Evolutionary conservation across 371 early-diverging fungal species (phyloP), one percentile per base, ranked within the genome.

Genomic region (Rhizopus microsporus): DNA sequence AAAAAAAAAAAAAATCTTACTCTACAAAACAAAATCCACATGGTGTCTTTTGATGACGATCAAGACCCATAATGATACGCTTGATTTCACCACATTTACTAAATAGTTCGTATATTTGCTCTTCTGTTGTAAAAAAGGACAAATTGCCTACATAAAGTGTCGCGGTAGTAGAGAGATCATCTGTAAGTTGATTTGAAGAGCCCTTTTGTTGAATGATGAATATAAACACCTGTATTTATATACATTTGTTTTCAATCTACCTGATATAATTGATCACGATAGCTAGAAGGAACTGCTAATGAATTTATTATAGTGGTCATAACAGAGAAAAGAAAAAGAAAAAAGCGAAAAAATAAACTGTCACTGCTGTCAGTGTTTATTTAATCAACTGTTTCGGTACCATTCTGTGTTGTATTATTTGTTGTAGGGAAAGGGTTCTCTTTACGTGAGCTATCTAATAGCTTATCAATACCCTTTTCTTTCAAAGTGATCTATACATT

Each of bases 1-100:
- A n/a, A n/a, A n/a, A n/a, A n/a, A n/a, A n/a, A n/a, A 23, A 54
- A 54, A 2, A 17, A 56, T 75, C 85, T 65, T 85, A 96, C 94
- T 97, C 98, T 50, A 98, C 98, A 83, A 98, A 98, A 66, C 98
- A 97, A 72, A 99, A 99, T 3, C 99, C 99, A 67, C 99, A 99
- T 5, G 99, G 99, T 4, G 97, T 96, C 72, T 92, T 93, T 68
- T 89, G 89, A 57, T 86, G 82, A 17, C 93, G 83, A 74, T 98
- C 97, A 10, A 99, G 84, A 0, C 99, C 99, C 98, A 99, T 98
- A 66, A 98, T 97, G 54, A 98, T 96, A 65, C 97, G 88, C 68
- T 97, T 97, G 59, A 99, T 92, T 62, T 95, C 95, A 34, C 99
- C 99, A 65, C 88, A 87, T 77, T 94, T 96, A 10, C 94, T 88